Conservation (phyloP, 352 stramenopile genomes). For the Pythium aphanidermatum region DNA sequence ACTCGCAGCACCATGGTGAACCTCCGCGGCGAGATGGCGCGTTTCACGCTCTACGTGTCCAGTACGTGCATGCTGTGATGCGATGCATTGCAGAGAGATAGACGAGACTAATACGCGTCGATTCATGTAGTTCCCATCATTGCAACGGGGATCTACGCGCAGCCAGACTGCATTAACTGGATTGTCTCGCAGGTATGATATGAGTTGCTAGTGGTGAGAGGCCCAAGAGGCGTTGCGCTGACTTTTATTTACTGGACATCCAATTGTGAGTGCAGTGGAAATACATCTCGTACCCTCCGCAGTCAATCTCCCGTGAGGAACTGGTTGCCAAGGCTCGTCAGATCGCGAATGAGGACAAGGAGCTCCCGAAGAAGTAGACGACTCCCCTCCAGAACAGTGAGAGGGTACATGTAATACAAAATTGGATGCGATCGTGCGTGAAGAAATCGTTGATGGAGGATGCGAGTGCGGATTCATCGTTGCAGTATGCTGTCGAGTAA, state of each 20-base stretch:
- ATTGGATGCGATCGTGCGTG: not conserved
- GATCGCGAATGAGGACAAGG: slow-evolving; percentile 55
- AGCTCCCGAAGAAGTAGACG: slow-evolving; percentile 13
- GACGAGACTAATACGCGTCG: no score
- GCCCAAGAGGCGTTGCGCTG: not conserved
- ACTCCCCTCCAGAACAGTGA: not conserved
- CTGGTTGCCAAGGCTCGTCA: slow-evolving; percentile 72
- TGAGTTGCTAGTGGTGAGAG: not conserved
- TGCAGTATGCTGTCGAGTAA: not conserved
- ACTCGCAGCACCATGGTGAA: slow-evolving; percentile 35
- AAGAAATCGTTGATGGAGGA: not conserved
- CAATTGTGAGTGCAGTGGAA: slow-evolving; percentile 43
- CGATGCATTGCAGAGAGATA: no score
- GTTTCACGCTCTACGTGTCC: slow-evolving; percentile 65
- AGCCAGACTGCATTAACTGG: slow-evolving; percentile 79
- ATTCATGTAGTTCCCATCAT: slow-evolving; percentile 64
- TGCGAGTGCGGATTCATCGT: not conserved
- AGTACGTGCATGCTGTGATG: slow-evolving; percentile 34
- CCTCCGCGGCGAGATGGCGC: slow-evolving; percentile 55
- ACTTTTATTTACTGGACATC: not conserved
- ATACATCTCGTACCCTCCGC: slow-evolving; percentile 83
- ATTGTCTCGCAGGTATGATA: slow-evolving; percentile 55
- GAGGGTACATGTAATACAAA: not conserved
- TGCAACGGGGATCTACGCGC: slow-evolving; percentile 77
- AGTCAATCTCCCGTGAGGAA: slow-evolving; percentile 69